Percentiles rank a stretch among this genome's conserved stretches.
Evolutionary conservation across 805 yeast species (phyloP).

Genomic region (Metschnikowia dekortorum): DNA sequence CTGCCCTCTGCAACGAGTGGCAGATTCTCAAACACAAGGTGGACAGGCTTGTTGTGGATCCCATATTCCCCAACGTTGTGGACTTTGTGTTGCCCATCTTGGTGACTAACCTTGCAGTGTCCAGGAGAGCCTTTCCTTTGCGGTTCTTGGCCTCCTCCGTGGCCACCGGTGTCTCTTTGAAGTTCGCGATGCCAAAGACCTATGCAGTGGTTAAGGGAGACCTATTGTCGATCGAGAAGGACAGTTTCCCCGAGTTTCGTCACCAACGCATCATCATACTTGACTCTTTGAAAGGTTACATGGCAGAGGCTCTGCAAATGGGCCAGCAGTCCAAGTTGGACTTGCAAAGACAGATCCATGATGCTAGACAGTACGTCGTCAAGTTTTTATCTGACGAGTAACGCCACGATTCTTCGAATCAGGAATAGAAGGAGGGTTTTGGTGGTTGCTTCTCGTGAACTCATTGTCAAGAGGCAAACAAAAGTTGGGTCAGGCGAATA

Average conservation of each 20-base stretch:
- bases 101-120: conserved; percentile 52
- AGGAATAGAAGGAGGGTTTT: no score
- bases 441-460: no score
- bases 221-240: conserved; percentile 24
- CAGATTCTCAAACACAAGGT: conserved; percentile 26
- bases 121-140: conserved; percentile 43
- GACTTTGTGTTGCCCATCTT: conserved; percentile 53
- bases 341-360: conserved; percentile 15
- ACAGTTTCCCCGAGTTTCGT: conserved; percentile 29
- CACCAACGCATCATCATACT: conserved; percentile 22
- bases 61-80: conserved; percentile 51
- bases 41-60: conserved; percentile 41
- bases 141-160: conserved; percentile 50
- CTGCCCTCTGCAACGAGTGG: conserved; percentile 45
- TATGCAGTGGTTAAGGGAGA: conserved; percentile 12
- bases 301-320: conserved; percentile 10
- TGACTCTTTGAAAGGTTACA: conserved; percentile 9
- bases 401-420: neutral
- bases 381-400: conserved; percentile 11
- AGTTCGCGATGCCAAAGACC: conserved; percentile 48
- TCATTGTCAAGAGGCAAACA: no score
- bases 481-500: conserved; percentile 1
- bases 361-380: conserved; percentile 13
- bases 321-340: conserved; percentile 12
- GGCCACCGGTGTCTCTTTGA: conserved; percentile 41